phyloP scores from a whole-genome alignment of 2,329 filamentous ascomycete genomes.

The Acarospora socialis region DNA sequence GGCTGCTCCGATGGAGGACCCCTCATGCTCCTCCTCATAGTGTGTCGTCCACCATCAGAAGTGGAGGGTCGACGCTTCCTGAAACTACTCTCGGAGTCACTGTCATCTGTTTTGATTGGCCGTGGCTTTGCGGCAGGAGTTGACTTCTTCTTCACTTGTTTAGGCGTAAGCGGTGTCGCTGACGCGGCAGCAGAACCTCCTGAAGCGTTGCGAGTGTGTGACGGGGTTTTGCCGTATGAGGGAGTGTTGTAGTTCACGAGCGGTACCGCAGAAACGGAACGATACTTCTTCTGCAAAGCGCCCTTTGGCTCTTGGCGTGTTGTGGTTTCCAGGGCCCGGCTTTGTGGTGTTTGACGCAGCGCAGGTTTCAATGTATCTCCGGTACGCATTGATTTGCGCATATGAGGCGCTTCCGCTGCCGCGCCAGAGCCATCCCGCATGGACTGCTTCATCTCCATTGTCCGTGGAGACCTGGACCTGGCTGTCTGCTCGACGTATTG shows the following conservation, averaged over 20 bases:
- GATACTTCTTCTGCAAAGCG: slow-evolving; percentile 23
- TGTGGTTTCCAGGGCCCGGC: no score
- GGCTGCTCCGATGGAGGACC: slow-evolving; percentile 25
- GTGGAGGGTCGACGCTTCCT: slow-evolving; percentile 43
- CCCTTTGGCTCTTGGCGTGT: no score
- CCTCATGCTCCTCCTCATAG: slow-evolving; percentile 64
- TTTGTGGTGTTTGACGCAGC: slow-evolving; percentile 3
- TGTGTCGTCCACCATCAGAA: slow-evolving; percentile 35
- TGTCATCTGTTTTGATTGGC: slow-evolving; percentile 34
- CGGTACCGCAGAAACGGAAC: slow-evolving; percentile 18
- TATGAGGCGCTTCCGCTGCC: slow-evolving; percentile 10
- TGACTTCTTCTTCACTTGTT: neutral
- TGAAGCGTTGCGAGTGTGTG: no score
- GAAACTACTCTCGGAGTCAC: slow-evolving; percentile 64
- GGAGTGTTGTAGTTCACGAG: slow-evolving; percentile 11
- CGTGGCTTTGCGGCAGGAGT: neutral
- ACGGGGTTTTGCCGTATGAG: slow-evolving; percentile 14
- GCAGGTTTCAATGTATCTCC: slow-evolving; percentile 1
- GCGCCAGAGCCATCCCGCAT: slow-evolving; percentile 11
- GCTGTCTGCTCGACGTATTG: slow-evolving; percentile 5
- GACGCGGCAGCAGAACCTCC: slow-evolving; percentile 13
- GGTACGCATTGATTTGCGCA: slow-evolving; percentile 14
- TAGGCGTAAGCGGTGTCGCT: slow-evolving; percentile 2
- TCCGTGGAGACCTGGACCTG: slow-evolving; percentile 3
- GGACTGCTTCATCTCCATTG: slow-evolving; percentile 13